phyloP scores from a whole-genome alignment of 176 grass and related monocot species.

The Carex scoparia region DNA sequence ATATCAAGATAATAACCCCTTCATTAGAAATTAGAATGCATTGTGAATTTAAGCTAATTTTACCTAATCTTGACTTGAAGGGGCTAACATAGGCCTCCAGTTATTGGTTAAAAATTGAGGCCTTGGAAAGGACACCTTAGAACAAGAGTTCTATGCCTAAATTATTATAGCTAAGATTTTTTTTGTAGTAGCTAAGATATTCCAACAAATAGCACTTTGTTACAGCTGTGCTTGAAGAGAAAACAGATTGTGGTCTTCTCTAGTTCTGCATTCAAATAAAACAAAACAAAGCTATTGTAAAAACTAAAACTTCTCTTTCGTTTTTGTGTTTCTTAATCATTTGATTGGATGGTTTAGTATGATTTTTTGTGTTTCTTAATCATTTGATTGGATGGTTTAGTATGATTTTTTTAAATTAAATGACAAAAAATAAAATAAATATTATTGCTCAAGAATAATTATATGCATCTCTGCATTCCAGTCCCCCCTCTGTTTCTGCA shows the following conservation, averaged over 20 bases:
- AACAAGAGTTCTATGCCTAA: background rate
- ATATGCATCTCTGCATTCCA: too few relatives aligned
- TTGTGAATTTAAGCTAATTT: background rate
- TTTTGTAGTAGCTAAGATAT: constrained; percentile 1
- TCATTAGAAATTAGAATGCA: background rate
- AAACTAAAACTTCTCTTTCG: background rate
- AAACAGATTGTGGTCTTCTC: background rate
- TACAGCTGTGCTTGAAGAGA: background rate
- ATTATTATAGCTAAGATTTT: constrained; percentile 2
- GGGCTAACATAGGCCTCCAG: background rate
- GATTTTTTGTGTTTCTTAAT: too few relatives aligned
- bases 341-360: too few relatives aligned
- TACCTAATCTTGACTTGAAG: constrained; percentile 12
- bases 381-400: too few relatives aligned
- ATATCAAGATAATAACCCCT: background rate
- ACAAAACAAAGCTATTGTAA: background rate
- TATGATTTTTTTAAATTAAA: too few relatives aligned
- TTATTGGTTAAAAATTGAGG: background rate
- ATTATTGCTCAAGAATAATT: too few relatives aligned
- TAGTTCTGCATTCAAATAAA: background rate
- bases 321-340: too few relatives aligned
- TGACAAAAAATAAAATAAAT: too few relatives aligned
- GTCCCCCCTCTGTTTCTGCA: too few relatives aligned
- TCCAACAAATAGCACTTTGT: background rate
- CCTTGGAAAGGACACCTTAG: background rate